Evolutionary conservation across 78 protist genomes (phyloP).

Genomic region (Speleostelium caveatum): DNA sequence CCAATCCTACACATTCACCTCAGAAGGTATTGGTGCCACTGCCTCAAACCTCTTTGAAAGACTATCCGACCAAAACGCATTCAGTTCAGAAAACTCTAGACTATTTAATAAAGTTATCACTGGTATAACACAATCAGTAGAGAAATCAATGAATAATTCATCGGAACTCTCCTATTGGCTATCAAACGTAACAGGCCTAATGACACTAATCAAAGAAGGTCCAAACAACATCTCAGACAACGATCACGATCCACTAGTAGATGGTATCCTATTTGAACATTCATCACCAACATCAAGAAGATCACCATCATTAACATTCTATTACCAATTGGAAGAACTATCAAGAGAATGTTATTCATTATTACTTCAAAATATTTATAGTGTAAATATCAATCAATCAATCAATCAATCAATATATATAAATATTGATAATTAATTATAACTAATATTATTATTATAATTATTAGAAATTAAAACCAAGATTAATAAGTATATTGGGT

Average conservation of each 20-base stretch:
- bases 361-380: conserved; percentile 50
- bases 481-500: conserved; percentile 12
- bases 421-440: too few species aligned
- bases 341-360: conserved; percentile 46
- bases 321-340: conserved; percentile 26
- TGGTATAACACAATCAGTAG: conserved; percentile 12
- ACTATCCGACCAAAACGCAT: conserved; percentile 34
- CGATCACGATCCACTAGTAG: conserved; percentile 53
- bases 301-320: conserved; percentile 38
- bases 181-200: conserved; percentile 51
- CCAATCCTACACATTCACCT: conserved; percentile 36
- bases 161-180: conserved; percentile 53
- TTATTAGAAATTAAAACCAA: conserved; percentile 33
- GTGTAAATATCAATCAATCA: background rate
- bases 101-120: conserved; percentile 32
- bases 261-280: conserved; percentile 21
- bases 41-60: conserved; percentile 27
- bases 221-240: conserved; percentile 50
- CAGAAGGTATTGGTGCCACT: conserved; percentile 54
- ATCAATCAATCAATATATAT: background rate
- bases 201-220: conserved; percentile 66
- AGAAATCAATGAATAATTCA: conserved; percentile 55
- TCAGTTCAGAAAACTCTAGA: conserved; percentile 22
- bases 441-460: background rate
- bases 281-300: conserved; percentile 17